phyloP scores from a whole-genome alignment of 1,139 yeast species.

The Yamadazyma trypodendri region DNA sequence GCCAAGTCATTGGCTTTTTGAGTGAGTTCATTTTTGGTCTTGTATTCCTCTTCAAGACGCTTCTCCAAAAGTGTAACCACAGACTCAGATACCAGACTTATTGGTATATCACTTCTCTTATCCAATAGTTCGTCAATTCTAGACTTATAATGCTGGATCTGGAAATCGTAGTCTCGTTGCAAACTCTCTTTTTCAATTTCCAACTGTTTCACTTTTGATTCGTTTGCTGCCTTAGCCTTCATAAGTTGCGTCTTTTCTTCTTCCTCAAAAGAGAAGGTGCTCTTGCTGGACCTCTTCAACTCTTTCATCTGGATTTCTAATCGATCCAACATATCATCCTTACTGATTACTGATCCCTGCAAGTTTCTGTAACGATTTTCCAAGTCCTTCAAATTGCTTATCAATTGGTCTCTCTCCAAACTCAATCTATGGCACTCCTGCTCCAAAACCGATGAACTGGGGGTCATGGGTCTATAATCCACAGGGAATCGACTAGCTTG shows the following conservation, averaged over 20 bases:
- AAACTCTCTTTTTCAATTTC: conserved; percentile 36
- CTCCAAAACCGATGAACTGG: conserved; percentile 11
- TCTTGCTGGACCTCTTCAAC: conserved; percentile 22
- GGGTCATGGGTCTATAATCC: conserved; percentile 8
- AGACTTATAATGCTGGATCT: conserved; percentile 25
- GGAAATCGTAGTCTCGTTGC: conserved; percentile 31
- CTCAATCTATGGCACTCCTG: conserved; percentile 18
- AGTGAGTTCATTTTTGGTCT: conserved; percentile 10
- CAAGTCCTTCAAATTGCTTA: conserved; percentile 18
- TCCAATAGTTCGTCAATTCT: conserved; percentile 17
- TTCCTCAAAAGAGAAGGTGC: conserved; percentile 23
- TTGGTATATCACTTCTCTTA: not conserved
- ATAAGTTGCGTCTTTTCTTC: conserved; percentile 33
- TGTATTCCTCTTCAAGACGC: conserved; percentile 33
- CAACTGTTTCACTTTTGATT: conserved; percentile 32
- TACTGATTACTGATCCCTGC: conserved; percentile 20
- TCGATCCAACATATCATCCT: conserved; percentile 32
- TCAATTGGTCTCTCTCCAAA: conserved; percentile 19
- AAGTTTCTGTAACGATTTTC: conserved; percentile 24
- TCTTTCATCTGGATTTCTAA: conserved; percentile 27
- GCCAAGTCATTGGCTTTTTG: conserved; percentile 8
- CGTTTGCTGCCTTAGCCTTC: conserved; percentile 30
- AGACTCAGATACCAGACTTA: conserved; percentile 10
- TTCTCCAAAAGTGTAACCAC: conserved; percentile 32
- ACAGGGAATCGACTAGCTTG: not conserved